phyloP scores from a whole-genome alignment of 2,329 filamentous ascomycete species.

The Verticillium isaacii region DNA sequence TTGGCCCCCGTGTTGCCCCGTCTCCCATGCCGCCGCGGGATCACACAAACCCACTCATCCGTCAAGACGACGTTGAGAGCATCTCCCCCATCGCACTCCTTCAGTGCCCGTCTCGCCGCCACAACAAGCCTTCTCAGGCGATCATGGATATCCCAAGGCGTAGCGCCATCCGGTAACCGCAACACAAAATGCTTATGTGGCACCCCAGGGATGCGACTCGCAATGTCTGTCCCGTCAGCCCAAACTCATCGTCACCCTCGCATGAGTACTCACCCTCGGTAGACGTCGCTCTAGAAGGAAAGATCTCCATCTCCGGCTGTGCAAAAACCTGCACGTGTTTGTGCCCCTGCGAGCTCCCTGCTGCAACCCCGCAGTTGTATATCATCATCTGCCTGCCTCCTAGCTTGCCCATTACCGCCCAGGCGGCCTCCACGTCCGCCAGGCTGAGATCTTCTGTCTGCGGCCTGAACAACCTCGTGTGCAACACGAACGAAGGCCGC shows the following conservation, averaged over 20 bases:
- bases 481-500: slow-evolving; percentile 29
- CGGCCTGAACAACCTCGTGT: slow-evolving; percentile 29
- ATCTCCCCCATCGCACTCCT: neutral
- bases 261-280: neutral
- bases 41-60: neutral
- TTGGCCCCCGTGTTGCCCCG: neutral
- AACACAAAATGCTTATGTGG: neutral
- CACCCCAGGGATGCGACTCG: neutral
- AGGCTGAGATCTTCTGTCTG: slow-evolving; percentile 31
- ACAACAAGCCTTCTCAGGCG: neutral
- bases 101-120: neutral
- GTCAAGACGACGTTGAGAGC: neutral
- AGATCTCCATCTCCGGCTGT: slow-evolving; percentile 15
- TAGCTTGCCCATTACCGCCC: slow-evolving; percentile 26
- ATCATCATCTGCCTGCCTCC: slow-evolving; percentile 27
- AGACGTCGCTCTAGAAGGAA: neutral
- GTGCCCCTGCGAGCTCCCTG: slow-evolving; percentile 35
- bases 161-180: neutral
- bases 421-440: slow-evolving; percentile 28
- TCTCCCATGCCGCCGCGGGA: neutral
- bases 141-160: neutral
- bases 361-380: slow-evolving; percentile 39
- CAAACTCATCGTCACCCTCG: neutral
- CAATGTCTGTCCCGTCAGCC: neutral
- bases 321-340: slow-evolving; percentile 39